Conservation (phyloP, 257 asterid genomes). For the Nicotiana tomentosiformis region DNA sequence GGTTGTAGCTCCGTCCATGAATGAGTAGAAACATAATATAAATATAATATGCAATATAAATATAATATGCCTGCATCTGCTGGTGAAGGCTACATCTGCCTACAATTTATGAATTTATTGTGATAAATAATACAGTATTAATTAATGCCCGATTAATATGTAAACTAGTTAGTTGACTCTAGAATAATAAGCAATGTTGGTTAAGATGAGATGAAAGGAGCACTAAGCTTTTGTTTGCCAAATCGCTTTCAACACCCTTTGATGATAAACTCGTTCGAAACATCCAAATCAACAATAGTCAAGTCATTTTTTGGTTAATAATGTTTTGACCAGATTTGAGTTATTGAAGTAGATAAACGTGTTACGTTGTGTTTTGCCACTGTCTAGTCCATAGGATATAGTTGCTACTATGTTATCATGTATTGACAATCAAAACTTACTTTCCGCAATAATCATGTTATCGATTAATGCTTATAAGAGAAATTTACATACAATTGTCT, state of each 20-base stretch:
- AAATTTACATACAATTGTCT: neutral
- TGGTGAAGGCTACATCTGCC: no score
- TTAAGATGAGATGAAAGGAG: neutral
- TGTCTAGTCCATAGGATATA: neutral
- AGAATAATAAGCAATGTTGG: neutral
- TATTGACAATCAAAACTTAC: neutral
- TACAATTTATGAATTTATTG: no score
- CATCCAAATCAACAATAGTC: neutral
- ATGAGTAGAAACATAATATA: no score
- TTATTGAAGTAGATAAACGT: neutral
- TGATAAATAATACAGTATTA: no score
- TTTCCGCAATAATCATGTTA: neutral
- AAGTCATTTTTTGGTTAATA: neutral
- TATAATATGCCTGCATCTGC: no score
- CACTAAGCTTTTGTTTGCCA: conserved; percentile 1
- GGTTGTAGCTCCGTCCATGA: no score
- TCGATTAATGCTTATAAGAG: neutral
- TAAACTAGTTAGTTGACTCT: neutral
- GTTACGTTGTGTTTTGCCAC: neutral
- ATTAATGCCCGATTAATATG: neutral
- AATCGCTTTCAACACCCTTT: neutral
- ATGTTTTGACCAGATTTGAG: neutral
- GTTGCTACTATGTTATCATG: neutral
- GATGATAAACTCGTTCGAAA: neutral
- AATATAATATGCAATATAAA: no score